phyloP scores from a whole-genome alignment of 352 stramenopile genomes.

The Aphanomyces euteiches region DNA sequence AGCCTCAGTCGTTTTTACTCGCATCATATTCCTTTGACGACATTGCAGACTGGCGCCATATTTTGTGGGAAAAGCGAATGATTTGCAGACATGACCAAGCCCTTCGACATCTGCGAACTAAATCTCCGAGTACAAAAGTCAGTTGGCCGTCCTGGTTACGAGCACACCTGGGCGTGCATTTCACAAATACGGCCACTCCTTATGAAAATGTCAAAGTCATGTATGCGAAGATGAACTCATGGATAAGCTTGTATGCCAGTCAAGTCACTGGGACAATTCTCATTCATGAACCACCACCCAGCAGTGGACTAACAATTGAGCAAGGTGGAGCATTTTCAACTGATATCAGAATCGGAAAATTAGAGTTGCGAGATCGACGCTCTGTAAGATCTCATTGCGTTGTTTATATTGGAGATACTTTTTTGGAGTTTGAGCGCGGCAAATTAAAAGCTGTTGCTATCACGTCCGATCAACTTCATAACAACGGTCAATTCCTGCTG shows the following conservation, averaged over 20 bases:
- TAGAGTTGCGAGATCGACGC: slow-evolving; percentile 26
- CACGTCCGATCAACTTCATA: slow-evolving; percentile 54
- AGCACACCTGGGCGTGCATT: slow-evolving; percentile 15
- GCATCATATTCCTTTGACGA: slow-evolving; percentile 18
- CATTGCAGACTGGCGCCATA: slow-evolving; percentile 28
- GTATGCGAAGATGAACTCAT: slow-evolving; percentile 17
- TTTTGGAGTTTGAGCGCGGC: slow-evolving; percentile 75
- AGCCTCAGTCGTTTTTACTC: slow-evolving; percentile 13
- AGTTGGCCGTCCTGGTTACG: slow-evolving; percentile 24
- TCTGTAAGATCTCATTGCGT: slow-evolving; percentile 45
- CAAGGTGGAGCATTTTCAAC: slow-evolving; percentile 9
- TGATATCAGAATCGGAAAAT: slow-evolving; percentile 5
- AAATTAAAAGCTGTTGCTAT: slow-evolving; percentile 65
- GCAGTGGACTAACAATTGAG: slow-evolving; percentile 4
- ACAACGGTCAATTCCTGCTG: slow-evolving; percentile 57
- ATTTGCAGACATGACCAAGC: not conserved
- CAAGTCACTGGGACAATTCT: slow-evolving; percentile 5
- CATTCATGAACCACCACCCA: slow-evolving; percentile 2
- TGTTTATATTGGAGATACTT: slow-evolving; percentile 79
- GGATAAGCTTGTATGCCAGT: slow-evolving; percentile 18
- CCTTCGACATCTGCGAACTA: not conserved
- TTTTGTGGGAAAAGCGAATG: slow-evolving; percentile 24
- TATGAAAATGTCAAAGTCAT: slow-evolving; percentile 11
- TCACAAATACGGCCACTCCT: slow-evolving; percentile 12
- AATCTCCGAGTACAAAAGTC: not conserved